These are phyloP conservation scores for Drechslera avenae DNA, from an alignment of 2,329 filamentous ascomycete species.

Conservation along the genomic window DNA sequence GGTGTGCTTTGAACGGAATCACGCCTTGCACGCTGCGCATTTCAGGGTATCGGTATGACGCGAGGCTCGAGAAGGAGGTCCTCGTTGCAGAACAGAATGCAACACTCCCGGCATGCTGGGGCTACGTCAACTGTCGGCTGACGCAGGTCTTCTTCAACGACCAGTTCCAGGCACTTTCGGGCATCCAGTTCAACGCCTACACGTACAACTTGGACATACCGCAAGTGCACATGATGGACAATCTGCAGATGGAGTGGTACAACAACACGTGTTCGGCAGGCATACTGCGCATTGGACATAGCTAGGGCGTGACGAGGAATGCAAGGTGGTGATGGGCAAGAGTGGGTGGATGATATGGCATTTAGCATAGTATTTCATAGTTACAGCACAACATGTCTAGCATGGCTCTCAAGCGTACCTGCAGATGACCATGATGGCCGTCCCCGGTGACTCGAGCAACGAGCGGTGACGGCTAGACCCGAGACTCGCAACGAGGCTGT, in stretches of 20 bases:
- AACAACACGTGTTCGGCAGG: conserved; percentile 58
- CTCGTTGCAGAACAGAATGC: conserved; percentile 46
- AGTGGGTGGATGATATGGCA: conserved; percentile 4
- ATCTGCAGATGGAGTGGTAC: conserved; percentile 55
- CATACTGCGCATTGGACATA: conserved; percentile 39
- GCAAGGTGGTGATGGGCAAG: not conserved
- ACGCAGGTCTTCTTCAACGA: conserved; percentile 51
- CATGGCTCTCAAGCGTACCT: not conserved
- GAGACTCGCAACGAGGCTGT: conserved; percentile 6
- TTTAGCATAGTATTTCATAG: conserved; percentile 15
- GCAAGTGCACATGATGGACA: conserved; percentile 55
- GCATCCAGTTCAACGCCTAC: conserved; percentile 56
- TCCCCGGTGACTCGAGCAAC: conserved; percentile 17
- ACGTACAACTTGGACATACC: conserved; percentile 47
- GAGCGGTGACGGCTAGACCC: conserved; percentile 1
- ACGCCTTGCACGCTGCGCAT: conserved; percentile 52
- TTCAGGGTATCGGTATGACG: conserved; percentile 53
- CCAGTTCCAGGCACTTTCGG: conserved; percentile 49
- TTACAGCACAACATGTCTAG: conserved; percentile 5
- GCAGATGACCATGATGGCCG: conserved; percentile 21
- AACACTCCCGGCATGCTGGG: conserved; percentile 51
- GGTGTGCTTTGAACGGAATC: conserved; percentile 52
- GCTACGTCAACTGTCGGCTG: conserved; percentile 51
- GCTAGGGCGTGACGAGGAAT: conserved; percentile 20
- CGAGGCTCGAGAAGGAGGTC: conserved; percentile 42